Percentiles rank a stretch among this genome's conserved stretches.
These are phyloP conservation scores for Mortierella sp. DNA, from an alignment of 371 early-diverging fungal species.

Conservation along the genomic window DNA sequence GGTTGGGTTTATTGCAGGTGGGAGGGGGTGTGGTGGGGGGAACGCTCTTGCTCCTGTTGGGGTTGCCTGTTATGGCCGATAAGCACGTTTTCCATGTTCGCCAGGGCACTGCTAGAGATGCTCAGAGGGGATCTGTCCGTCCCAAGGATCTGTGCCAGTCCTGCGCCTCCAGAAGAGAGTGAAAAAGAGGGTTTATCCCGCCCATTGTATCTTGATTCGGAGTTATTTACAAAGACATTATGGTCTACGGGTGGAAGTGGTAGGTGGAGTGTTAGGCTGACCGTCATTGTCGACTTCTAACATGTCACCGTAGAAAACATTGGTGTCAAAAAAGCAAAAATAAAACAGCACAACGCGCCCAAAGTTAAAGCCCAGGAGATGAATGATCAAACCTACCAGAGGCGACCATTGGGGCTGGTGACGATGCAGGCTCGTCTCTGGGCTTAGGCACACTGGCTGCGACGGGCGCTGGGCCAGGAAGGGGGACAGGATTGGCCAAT, in stretches of 20 bases:
- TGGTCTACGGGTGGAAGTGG: slow-evolving; percentile 3
- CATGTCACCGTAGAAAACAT: neutral
- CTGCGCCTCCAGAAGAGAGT: slow-evolving; percentile 19
- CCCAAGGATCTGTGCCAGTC: slow-evolving; percentile 20
- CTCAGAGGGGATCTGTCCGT: neutral
- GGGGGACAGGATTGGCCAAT: slow-evolving; percentile 7
- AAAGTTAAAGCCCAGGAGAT: neutral
- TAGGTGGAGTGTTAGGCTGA: neutral
- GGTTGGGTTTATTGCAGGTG: neutral
- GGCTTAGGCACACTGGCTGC: slow-evolving; percentile 3
- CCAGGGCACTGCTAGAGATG: slow-evolving; percentile 2
- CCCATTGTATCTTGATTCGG: slow-evolving; percentile 4
- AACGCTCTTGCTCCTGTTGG: slow-evolving; percentile 1
- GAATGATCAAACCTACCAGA: slow-evolving; percentile 15
- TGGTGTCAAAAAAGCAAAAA: neutral
- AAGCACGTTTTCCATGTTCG: slow-evolving; percentile 11
- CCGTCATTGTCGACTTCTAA: neutral
- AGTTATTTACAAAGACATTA: slow-evolving; percentile 32
- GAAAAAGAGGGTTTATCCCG: slow-evolving; percentile 12
- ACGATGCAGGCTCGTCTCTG: neutral
- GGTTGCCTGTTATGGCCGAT: slow-evolving; percentile 1
- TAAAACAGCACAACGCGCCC: neutral
- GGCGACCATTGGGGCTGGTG: neutral
- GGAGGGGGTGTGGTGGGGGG: neutral
- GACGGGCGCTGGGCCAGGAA: neutral